A percentile compares a stretch with the other conserved stretches of the same genome.
phyloP scores from a whole-genome alignment of 208 protist genomes.

The Strigomonas oncopelti region DNA sequence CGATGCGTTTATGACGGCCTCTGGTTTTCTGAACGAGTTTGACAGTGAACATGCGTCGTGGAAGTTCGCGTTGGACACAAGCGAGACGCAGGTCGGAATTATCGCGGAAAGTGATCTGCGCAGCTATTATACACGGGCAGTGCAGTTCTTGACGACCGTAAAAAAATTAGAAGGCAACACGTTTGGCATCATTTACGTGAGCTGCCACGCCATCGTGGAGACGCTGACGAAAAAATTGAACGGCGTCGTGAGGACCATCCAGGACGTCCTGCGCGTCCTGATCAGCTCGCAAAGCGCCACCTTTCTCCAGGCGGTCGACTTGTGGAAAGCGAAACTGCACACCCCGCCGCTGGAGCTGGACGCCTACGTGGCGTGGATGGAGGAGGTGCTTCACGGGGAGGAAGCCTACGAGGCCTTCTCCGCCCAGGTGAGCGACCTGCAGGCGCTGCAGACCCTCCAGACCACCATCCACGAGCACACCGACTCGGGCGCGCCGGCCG shows the following conservation, averaged over 20 bases:
- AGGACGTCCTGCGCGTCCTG: conserved; percentile 25
- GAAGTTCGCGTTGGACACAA: conserved; percentile 10
- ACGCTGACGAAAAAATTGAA: conserved; percentile 29
- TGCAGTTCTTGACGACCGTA: conserved; percentile 41
- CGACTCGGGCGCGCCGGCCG: neutral
- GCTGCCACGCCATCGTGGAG: conserved; percentile 26
- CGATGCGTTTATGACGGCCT: conserved; percentile 23
- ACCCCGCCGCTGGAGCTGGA: conserved; percentile 31
- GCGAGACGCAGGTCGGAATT: conserved; percentile 11
- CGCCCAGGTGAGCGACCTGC: conserved; percentile 33
- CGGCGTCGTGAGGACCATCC: conserved; percentile 33
- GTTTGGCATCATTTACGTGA: conserved; percentile 40
- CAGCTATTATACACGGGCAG: conserved; percentile 26
- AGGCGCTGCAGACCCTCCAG: conserved; percentile 39
- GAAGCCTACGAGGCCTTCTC: conserved; percentile 30
- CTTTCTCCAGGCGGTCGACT: conserved; percentile 26
- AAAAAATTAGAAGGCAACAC: conserved; percentile 35
- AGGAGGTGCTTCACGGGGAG: conserved; percentile 31
- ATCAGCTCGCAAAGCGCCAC: conserved; percentile 24
- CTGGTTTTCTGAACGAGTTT: conserved; percentile 31
- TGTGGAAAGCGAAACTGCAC: conserved; percentile 31
- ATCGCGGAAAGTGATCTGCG: conserved; percentile 48
- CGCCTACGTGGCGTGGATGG: conserved; percentile 44
- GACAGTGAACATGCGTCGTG: conserved; percentile 10
- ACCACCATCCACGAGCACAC: conserved; percentile 37